Evolutionary conservation across 2,329 filamentous ascomycete genomes (phyloP).

Genomic region (Geosmithia morbida): DNA sequence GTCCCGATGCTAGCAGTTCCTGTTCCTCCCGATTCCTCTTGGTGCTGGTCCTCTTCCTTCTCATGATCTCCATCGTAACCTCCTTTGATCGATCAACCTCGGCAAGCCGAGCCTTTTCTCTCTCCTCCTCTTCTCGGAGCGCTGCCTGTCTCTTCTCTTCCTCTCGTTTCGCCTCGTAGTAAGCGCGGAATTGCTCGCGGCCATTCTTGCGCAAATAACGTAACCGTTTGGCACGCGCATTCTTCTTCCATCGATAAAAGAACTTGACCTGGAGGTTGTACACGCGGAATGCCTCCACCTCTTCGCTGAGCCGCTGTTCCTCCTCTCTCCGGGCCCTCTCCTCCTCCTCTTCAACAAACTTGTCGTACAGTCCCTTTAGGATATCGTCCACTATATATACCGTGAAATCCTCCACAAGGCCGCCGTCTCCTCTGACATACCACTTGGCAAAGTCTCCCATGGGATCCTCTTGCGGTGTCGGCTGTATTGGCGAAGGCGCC

Average conservation of each 20-base stretch:
- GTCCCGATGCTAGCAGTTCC: conserved; percentile 24
- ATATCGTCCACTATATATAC: conserved; percentile 29
- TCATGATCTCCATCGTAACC: conserved; percentile 14
- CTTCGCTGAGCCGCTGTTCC: conserved; percentile 27
- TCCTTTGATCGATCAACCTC: conserved; percentile 18
- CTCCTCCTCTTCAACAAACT: conserved; percentile 23
- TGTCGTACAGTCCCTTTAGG: conserved; percentile 23
- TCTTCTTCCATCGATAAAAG: conserved; percentile 41
- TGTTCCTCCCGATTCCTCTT: conserved; percentile 17
- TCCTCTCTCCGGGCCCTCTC: conserved; percentile 29
- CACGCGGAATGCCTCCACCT: conserved; percentile 31
- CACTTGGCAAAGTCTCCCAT: conserved; percentile 37
- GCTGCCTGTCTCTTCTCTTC: conserved; percentile 17
- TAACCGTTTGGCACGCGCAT: conserved; percentile 30
- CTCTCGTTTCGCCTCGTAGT: conserved; percentile 22
- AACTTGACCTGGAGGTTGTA: conserved; percentile 37
- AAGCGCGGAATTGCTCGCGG: conserved; percentile 33
- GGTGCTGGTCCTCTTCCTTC: conserved; percentile 11
- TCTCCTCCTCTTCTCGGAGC: conserved; percentile 4
- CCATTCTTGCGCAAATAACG: conserved; percentile 35
- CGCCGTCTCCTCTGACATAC: conserved; percentile 38
- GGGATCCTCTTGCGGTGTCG: conserved; percentile 18
- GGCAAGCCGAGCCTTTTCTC: conserved; percentile 6
- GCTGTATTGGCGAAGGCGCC: not conserved
- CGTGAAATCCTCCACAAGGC: conserved; percentile 36